Evolutionary conservation across 805 yeast species (phyloP).

Genomic region (Candida vartiovaarae): DNA sequence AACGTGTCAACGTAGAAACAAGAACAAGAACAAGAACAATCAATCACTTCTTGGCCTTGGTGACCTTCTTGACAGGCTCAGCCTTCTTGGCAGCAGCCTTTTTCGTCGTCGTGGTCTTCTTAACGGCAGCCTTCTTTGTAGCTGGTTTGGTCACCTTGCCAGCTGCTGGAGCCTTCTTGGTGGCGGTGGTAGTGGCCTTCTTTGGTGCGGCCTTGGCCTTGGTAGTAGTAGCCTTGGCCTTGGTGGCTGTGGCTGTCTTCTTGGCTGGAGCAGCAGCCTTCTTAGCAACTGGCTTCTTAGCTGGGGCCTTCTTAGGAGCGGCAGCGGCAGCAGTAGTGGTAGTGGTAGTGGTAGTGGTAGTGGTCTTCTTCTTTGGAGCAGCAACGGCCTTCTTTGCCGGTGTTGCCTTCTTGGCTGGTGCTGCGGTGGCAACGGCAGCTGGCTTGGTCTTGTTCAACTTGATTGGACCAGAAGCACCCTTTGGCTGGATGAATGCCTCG

Average conservation of each 20-base stretch:
- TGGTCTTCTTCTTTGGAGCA: constrained; percentile 23
- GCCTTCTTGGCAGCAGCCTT: not conserved
- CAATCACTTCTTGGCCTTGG: constrained; percentile 9
- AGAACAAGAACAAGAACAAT: not conserved
- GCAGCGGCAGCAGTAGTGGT: constrained; percentile 23
- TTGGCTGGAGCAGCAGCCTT: constrained; percentile 1
- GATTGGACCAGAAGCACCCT: constrained; percentile 85
- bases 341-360: constrained; percentile 22
- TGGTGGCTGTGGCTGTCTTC: not conserved
- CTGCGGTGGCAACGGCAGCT: constrained; percentile 23
- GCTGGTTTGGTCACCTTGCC: not conserved
- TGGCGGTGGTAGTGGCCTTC: not conserved
- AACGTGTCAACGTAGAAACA: not conserved
- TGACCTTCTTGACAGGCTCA: not conserved
- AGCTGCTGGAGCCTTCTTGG: not conserved
- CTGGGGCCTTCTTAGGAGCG: constrained; percentile 21
- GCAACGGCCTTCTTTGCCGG: constrained; percentile 27
- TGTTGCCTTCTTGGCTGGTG: constrained; percentile 26
- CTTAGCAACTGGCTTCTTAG: constrained; percentile 9
- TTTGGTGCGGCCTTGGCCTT: not conserved
- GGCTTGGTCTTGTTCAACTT: constrained; percentile 37
- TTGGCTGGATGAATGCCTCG: constrained; percentile 78
- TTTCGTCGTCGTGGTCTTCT: not conserved
- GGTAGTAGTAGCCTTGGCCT: constrained; percentile 1
- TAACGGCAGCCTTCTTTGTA: not conserved